phyloP scores from a whole-genome alignment of 2,329 filamentous ascomycete genomes.

The Cordyceps militaris region DNA sequence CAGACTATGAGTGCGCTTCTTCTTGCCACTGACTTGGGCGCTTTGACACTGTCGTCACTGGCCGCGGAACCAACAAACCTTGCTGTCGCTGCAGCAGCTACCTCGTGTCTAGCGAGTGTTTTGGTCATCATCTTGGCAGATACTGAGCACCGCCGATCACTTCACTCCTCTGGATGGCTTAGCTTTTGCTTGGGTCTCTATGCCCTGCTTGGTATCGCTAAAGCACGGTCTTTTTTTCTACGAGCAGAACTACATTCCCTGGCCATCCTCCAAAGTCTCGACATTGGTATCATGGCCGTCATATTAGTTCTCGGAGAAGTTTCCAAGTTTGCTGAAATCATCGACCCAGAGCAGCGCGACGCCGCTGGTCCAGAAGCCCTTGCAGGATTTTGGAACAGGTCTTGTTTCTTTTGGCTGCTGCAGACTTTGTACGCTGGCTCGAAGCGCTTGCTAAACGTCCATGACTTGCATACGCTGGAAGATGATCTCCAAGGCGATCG shows the following conservation, averaged over 20 bases:
- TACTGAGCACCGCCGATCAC: background rate
- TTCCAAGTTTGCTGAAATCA: background rate
- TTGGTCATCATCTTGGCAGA: background rate
- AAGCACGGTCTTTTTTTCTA: background rate
- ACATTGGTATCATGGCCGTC: background rate
- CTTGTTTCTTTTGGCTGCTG: background rate
- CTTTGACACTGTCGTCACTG: background rate
- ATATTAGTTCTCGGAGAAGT: background rate
- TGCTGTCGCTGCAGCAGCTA: background rate
- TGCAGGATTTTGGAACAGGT: background rate
- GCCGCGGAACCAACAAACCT: background rate
- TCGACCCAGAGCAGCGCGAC: background rate
- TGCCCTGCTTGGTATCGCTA: background rate
- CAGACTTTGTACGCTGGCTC: background rate
- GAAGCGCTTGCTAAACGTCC: background rate
- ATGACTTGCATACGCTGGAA: background rate
- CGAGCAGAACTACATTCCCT: background rate
- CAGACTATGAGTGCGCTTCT: background rate
- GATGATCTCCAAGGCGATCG: background rate
- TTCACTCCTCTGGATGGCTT: background rate
- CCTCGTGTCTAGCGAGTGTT: background rate
- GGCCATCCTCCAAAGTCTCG: background rate
- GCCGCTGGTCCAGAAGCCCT: background rate
- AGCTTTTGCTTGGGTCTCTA: background rate
- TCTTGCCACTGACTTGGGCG: background rate